phyloP scores from a whole-genome alignment of 495 filamentous ascomycete species.

The Aspergillus hancockii region DNA sequence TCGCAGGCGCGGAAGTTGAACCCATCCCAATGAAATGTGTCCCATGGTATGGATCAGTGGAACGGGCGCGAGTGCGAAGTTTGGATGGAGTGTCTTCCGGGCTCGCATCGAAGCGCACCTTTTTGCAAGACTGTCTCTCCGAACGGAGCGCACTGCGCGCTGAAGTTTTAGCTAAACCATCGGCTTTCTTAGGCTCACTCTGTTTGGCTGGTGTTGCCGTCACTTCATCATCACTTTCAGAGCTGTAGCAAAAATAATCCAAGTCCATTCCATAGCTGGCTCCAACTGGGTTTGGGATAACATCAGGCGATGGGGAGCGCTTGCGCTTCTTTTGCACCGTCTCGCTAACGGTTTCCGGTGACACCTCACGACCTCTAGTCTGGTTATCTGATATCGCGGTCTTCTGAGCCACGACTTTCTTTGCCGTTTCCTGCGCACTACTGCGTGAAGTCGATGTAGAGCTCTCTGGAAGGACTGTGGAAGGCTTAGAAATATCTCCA shows the following conservation, averaged over 20 bases:
- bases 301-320: slow-evolving; percentile 41
- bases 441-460: not conserved
- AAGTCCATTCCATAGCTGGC: slow-evolving; percentile 46
- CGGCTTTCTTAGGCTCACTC: slow-evolving; percentile 11
- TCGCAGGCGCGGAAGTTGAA: slow-evolving; percentile 11
- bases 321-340: slow-evolving; percentile 40
- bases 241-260: slow-evolving; percentile 43
- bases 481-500: slow-evolving; percentile 18
- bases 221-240: slow-evolving; percentile 35
- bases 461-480: slow-evolving; percentile 1
- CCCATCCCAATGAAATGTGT: slow-evolving; percentile 25
- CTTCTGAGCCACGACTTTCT: slow-evolving; percentile 6
- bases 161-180: slow-evolving; percentile 13
- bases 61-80: slow-evolving; percentile 18
- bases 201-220: slow-evolving; percentile 14
- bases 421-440: not conserved
- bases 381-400: not conserved
- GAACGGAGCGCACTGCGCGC: slow-evolving; percentile 21
- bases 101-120: slow-evolving; percentile 33
- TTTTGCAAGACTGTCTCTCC: slow-evolving; percentile 27
- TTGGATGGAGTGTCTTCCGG: slow-evolving; percentile 33
- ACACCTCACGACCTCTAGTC: slow-evolving; percentile 10
- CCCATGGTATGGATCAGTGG: slow-evolving; percentile 28
- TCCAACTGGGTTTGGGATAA: slow-evolving; percentile 46
- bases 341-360: slow-evolving; percentile 2